Evolutionary conservation across 768 basidiomycete genomes (phyloP), one percentile per base, ranked within the genome.

Genomic region (Brasilioporus rufonigricans): DNA sequence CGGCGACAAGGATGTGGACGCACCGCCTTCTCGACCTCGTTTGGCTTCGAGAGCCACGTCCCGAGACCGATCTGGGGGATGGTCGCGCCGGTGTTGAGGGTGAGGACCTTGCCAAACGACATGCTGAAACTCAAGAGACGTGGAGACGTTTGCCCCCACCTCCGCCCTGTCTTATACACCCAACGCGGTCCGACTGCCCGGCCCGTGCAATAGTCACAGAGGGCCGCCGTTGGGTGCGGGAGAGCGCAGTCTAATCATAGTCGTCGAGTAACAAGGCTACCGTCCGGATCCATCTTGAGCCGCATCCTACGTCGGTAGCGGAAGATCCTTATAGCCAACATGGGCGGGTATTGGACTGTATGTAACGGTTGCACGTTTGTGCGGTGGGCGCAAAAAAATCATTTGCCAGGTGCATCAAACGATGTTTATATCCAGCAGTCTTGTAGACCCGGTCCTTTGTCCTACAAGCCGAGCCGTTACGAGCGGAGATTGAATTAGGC

Each of bases 51-150:
- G 52, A 85, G 76, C 89, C 89, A 93, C 18, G 90, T 91, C 6
- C 91, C 92, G 35, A 92, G 77, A 38, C 92, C 92, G 61, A 93
- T 83, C 70, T 86, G 84, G 32, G 89, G 90, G 60, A 93, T 76
- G 48, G 70, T 60, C 38, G 75, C 73, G 3, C 85, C 84, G 50
- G 73, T 76, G 61, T 73, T 71, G 57, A 84, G 74, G 16, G 69
- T 61, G 57, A 80, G 13, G 11, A 55, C 47, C 54, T 75, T 76
- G 40, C 63, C 63, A 53, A 75, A 60, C 6, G 80, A 79, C 80
- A 81, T 81, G 31, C 21, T 41, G 29, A 36, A 12, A 18, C 10
- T n/a, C 7, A 43, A 59, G 26, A 41, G 12, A 44, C 12, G n/a
- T 29, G 14, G 11, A 38, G 26, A 3, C 21, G 2, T 18, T 13